These are phyloP conservation scores for Chrysochromulina tobinii DNA, from an alignment of 78 protist genomes.

Conservation along the genomic window DNA sequence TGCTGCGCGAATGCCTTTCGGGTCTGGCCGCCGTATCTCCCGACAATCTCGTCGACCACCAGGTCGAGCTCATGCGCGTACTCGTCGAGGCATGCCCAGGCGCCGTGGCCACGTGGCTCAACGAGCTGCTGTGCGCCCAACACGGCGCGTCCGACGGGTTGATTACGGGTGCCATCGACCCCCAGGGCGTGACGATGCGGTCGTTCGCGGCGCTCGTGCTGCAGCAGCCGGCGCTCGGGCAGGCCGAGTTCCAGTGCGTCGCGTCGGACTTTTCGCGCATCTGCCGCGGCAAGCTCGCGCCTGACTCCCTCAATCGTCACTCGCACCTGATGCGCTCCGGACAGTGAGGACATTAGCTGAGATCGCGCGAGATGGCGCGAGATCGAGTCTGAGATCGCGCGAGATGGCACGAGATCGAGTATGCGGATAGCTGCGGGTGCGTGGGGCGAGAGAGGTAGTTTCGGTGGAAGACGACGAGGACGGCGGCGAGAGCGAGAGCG, in stretches of 20 bases:
- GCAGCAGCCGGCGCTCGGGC: not conserved
- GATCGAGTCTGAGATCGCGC: no score
- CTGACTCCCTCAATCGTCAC: no score
- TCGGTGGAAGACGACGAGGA: no score
- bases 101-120: not conserved
- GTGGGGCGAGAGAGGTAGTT: no score
- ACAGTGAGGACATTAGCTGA: no score
- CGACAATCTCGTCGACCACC: not conserved
- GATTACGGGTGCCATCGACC: not conserved
- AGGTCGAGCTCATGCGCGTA: not conserved
- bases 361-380: no score
- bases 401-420: no score
- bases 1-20: not conserved
- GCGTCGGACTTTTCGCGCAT: not conserved
- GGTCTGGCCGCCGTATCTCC: not conserved
- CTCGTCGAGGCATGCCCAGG: not conserved
- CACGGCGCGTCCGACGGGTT: no score
- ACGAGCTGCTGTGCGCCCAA: no score
- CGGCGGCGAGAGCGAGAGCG: no score
- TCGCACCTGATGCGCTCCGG: no score
- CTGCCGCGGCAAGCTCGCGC: conserved; percentile 11
- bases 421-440: no score
- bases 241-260: not conserved
- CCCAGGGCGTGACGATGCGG: not conserved
- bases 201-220: not conserved